These are phyloP conservation scores for Wickerhamiella bombiphila DNA, from an alignment of 805 yeast species.

Conservation along the genomic window DNA sequence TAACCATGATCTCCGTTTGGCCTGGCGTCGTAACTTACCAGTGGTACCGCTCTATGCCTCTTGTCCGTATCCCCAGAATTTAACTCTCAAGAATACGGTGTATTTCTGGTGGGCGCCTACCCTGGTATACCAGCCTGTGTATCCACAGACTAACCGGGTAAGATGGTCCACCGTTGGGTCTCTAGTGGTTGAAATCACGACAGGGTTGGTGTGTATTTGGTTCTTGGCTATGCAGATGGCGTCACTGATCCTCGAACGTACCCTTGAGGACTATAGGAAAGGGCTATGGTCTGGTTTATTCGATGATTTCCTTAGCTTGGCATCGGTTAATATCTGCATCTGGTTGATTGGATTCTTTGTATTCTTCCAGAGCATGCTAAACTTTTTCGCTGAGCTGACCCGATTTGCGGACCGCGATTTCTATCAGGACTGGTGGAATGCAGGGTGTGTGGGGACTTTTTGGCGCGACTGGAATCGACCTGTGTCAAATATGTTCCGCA, in stretches of 20 bases:
- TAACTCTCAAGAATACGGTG: slow-evolving; percentile 24
- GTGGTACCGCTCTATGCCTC: slow-evolving; percentile 24
- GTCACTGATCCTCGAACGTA: slow-evolving; percentile 28
- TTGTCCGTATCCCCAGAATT: slow-evolving; percentile 28
- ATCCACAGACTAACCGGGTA: slow-evolving; percentile 26
- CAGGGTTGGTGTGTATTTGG: slow-evolving; percentile 24
- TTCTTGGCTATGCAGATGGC: slow-evolving; percentile 30
- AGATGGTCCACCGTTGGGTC: slow-evolving; percentile 23
- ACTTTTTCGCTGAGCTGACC: slow-evolving; percentile 31
- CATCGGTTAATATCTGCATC: slow-evolving; percentile 28
- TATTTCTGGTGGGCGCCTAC: slow-evolving; percentile 35
- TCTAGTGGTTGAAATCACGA: slow-evolving; percentile 26
- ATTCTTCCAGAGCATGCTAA: slow-evolving; percentile 30
- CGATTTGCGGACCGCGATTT: slow-evolving; percentile 33
- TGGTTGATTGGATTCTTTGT: slow-evolving; percentile 32
- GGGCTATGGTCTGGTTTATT: not conserved
- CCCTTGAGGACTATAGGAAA: slow-evolving; percentile 21
- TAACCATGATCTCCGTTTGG: slow-evolving; percentile 30
- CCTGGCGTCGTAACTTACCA: slow-evolving; percentile 14
- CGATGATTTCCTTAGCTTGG: slow-evolving; percentile 25
- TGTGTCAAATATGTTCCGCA: slow-evolving; percentile 28
- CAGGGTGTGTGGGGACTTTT: slow-evolving; percentile 33
- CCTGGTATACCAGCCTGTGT: slow-evolving; percentile 34
- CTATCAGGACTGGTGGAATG: slow-evolving; percentile 38
- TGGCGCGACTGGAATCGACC: slow-evolving; percentile 37